phyloP scores from a whole-genome alignment of 495 filamentous ascomycete genomes.

The Penicillium coffeae region DNA sequence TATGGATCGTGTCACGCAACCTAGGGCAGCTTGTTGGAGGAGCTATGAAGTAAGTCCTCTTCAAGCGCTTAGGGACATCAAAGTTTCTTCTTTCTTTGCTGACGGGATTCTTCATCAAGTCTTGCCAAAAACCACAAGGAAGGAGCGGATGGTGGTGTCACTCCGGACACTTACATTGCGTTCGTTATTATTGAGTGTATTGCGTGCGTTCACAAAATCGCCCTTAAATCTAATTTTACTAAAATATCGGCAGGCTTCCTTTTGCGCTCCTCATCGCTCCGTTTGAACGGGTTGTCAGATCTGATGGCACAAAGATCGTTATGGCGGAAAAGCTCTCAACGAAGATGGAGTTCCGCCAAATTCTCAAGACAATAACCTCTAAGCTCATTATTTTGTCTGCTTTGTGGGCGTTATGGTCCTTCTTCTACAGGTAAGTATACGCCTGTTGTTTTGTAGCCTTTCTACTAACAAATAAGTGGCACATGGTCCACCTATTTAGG shows the following conservation, averaged over 20 bases:
- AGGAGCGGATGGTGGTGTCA: conserved; percentile 20
- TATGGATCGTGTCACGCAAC: conserved; percentile 32
- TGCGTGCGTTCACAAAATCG: conserved; percentile 17
- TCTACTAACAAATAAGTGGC: conserved; percentile 17
- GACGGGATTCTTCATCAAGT: conserved; percentile 6
- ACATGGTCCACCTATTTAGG: conserved; percentile 28
- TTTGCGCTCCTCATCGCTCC: conserved; percentile 25
- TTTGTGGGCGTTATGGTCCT: conserved; percentile 29
- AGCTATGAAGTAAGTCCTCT: conserved; percentile 25
- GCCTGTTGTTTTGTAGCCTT: not conserved
- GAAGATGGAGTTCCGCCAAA: conserved; percentile 23
- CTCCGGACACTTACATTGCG: conserved; percentile 27
- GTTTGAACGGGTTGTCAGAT: conserved; percentile 26
- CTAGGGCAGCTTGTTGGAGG: conserved; percentile 29
- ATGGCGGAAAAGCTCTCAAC: conserved; percentile 25
- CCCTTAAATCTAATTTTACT: not conserved
- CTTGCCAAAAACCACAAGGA: conserved; percentile 23
- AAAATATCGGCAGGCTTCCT: conserved; percentile 13
- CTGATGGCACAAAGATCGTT: conserved; percentile 25
- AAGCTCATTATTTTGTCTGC: conserved; percentile 26
- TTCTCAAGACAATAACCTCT: conserved; percentile 25
- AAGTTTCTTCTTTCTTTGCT: not conserved
- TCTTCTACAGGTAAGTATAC: conserved; percentile 24
- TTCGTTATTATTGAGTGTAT: conserved; percentile 31
- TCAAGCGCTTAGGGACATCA: not conserved